These are phyloP conservation scores for Russula dissimulans DNA, from an alignment of 768 basidiomycete genomes.

Conservation along the genomic window DNA sequence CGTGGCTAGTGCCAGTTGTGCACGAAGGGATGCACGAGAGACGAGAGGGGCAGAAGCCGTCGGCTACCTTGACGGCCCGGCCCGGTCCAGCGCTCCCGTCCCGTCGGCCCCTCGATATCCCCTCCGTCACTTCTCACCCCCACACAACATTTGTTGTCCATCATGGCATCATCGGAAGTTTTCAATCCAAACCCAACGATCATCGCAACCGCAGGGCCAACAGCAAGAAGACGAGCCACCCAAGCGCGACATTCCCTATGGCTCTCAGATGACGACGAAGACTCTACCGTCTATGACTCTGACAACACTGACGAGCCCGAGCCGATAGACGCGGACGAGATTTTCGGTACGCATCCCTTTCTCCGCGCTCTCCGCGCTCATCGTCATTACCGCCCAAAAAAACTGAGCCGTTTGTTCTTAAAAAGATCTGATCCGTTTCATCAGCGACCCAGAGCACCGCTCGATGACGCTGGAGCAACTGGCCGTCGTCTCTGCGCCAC, in stretches of 20 bases:
- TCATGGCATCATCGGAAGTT: slow-evolving; percentile 42
- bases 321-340: slow-evolving; percentile 83
- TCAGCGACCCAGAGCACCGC: slow-evolving; percentile 93
- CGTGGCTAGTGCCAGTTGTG: background rate
- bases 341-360: slow-evolving; percentile 59
- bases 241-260: slow-evolving; percentile 47
- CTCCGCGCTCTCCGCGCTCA: background rate
- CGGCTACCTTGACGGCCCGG: background rate
- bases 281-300: slow-evolving; percentile 20
- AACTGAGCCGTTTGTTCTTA: background rate
- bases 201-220: slow-evolving; percentile 45
- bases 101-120: no score
- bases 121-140: no score
- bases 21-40: background rate
- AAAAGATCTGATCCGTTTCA: slow-evolving; percentile 81
- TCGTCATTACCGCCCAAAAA: no score
- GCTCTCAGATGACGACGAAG: slow-evolving; percentile 33
- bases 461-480: slow-evolving; percentile 86
- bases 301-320: slow-evolving; percentile 38
- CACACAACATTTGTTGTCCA: no score
- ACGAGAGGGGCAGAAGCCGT: background rate
- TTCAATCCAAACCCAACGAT: slow-evolving; percentile 91
- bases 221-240: slow-evolving; percentile 32
- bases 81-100: background rate
- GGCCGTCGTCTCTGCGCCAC: slow-evolving; percentile 85